These are phyloP conservation scores for Fusarium redolens DNA, from an alignment of 2,329 filamentous ascomycete species.

Conservation along the genomic window DNA sequence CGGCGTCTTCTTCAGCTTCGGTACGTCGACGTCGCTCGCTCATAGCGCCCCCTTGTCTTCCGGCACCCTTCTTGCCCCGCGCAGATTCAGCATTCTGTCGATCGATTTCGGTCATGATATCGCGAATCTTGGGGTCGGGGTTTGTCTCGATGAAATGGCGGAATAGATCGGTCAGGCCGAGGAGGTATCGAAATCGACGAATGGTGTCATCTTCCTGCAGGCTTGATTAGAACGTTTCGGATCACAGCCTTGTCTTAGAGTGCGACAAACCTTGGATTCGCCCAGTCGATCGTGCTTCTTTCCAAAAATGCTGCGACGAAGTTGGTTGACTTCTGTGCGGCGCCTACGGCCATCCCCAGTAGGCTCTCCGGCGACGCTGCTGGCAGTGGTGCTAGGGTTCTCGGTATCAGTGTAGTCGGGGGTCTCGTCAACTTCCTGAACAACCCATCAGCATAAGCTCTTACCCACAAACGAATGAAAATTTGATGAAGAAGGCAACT, in stretches of 20 bases:
- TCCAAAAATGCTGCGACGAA: slow-evolving; percentile 91
- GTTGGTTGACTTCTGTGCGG: slow-evolving; percentile 86
- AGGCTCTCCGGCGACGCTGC: slow-evolving; percentile 84
- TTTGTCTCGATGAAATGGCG: slow-evolving; percentile 99
- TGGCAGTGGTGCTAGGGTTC: slow-evolving; percentile 77
- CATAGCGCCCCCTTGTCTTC: slow-evolving; percentile 85
- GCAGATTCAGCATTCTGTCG: slow-evolving; percentile 84
- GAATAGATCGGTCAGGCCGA: slow-evolving; percentile 95
- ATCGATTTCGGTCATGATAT: slow-evolving; percentile 95
- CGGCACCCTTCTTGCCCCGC: slow-evolving; percentile 77
- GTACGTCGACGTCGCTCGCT: slow-evolving; percentile 85
- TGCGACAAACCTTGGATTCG: slow-evolving; percentile 81
- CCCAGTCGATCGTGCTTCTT: slow-evolving; percentile 94
- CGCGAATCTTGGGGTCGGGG: slow-evolving; percentile 92
- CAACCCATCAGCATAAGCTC: slow-evolving; percentile 21
- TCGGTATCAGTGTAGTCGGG: slow-evolving; percentile 75
- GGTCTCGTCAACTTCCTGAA: slow-evolving; percentile 71
- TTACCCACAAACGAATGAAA: neutral
- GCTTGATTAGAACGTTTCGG: slow-evolving; percentile 2
- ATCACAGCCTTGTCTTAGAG: slow-evolving; percentile 5
- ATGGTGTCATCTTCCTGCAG: slow-evolving; percentile 91
- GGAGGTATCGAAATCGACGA: slow-evolving; percentile 90
- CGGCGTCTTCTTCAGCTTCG: slow-evolving; percentile 97
- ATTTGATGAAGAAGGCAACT: slow-evolving; percentile 18
- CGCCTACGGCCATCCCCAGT: slow-evolving; percentile 82